A percentile compares a stretch with the other conserved stretches of the same genome.
Conservation (phyloP, 306 rosid genomes). For the Pyrus communis region DNA sequence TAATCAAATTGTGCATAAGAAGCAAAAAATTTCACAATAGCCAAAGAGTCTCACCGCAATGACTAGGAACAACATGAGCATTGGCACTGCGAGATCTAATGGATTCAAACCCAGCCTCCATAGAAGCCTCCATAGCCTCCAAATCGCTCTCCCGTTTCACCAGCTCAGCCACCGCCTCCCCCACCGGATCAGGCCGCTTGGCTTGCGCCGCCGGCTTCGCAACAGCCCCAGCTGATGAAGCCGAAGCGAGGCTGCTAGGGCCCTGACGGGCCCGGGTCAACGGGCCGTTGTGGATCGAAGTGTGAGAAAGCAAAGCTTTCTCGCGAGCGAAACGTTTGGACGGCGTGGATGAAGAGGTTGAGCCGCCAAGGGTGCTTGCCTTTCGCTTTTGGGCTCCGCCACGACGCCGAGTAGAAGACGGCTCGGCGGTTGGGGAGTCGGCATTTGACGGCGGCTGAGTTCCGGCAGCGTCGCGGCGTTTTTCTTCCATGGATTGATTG, state of each 20-base stretch:
- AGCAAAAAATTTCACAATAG: constrained; percentile 15
- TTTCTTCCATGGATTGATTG: constrained; percentile 58
- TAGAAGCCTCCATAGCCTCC: constrained; percentile 56
- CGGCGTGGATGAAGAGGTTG: constrained; percentile 49
- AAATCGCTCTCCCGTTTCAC: constrained; percentile 46
- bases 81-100: constrained; percentile 68
- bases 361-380: constrained; percentile 29
- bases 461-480: constrained; percentile 56
- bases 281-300: constrained; percentile 73
- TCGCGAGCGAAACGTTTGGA: constrained; percentile 83
- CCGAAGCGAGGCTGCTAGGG: constrained; percentile 33
- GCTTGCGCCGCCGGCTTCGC: constrained; percentile 13
- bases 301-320: constrained; percentile 43
- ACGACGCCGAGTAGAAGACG: constrained; percentile 58
- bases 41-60: constrained; percentile 59
- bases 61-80: constrained; percentile 76
- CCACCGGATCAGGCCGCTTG: not conserved
- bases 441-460: constrained; percentile 27
- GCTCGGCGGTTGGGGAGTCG: constrained; percentile 56
- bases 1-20: not conserved
- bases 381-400: constrained; percentile 71
- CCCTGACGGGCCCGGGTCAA: constrained; percentile 85
- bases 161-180: constrained; percentile 36
- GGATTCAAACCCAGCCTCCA: constrained; percentile 67
- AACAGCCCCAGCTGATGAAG: constrained; percentile 17